These are phyloP conservation scores for Omphalea diandra DNA, from an alignment of 441 rosid genomes.

Conservation along the genomic window DNA sequence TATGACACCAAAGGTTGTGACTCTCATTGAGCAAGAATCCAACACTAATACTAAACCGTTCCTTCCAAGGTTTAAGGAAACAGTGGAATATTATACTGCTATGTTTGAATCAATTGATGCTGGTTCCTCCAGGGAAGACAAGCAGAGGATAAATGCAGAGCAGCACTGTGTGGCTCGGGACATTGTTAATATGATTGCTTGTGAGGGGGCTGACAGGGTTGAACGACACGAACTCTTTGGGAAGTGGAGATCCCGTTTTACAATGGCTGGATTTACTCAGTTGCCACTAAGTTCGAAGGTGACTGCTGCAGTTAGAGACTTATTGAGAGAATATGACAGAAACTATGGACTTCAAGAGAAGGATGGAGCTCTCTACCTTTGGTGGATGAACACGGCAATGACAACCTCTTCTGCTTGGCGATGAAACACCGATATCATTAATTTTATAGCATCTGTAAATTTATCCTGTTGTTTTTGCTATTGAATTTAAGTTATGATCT, in stretches of 20 bases:
- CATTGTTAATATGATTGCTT: slow-evolving; percentile 75
- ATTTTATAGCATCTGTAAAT: slow-evolving; percentile 30
- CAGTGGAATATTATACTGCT: slow-evolving; percentile 52
- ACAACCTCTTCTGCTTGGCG: slow-evolving; percentile 66
- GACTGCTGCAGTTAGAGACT: slow-evolving; percentile 24
- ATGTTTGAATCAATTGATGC: slow-evolving; percentile 69
- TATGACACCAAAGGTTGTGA: slow-evolving; percentile 60
- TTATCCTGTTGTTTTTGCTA: not conserved
- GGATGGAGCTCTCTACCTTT: slow-evolving; percentile 52
- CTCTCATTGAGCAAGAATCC: slow-evolving; percentile 64
- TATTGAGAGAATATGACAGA: slow-evolving; percentile 40
- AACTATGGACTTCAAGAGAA: slow-evolving; percentile 44
- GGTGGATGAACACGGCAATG: slow-evolving; percentile 58
- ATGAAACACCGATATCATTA: slow-evolving; percentile 27
- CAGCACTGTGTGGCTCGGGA: slow-evolving; percentile 78
- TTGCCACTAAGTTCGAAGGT: slow-evolving; percentile 34
- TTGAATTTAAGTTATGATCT: slow-evolving; percentile 3
- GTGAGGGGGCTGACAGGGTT: slow-evolving; percentile 62
- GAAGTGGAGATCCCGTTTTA: slow-evolving; percentile 55
- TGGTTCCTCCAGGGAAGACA: slow-evolving; percentile 44
- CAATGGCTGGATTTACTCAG: slow-evolving; percentile 58
- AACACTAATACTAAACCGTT: slow-evolving; percentile 69
- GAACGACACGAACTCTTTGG: slow-evolving; percentile 66
- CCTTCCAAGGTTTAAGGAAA: slow-evolving; percentile 47
- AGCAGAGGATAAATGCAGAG: slow-evolving; percentile 62